phyloP scores from a whole-genome alignment of 1,284 basidiomycete species.

The Melampsora abietis-canadensis region DNA sequence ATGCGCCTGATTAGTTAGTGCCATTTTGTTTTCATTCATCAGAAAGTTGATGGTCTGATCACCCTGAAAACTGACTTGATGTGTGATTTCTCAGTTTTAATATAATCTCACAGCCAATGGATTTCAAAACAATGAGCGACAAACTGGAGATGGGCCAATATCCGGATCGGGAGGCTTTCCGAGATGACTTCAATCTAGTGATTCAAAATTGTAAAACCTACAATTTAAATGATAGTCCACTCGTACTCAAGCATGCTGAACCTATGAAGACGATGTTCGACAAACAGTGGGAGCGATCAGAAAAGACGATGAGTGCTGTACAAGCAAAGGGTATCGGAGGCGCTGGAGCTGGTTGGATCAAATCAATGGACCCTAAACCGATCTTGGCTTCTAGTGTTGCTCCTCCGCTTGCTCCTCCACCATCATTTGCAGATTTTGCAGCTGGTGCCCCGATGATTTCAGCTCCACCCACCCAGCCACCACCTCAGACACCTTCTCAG shows the following conservation, averaged over 20 bases:
- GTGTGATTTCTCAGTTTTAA: constrained; percentile 65
- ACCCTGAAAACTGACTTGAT: constrained; percentile 8
- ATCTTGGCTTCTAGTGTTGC: constrained; percentile 6
- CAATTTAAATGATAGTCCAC: constrained; percentile 60
- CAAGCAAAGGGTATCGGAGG: constrained; percentile 50
- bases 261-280: constrained; percentile 78
- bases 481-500: constrained; percentile 11
- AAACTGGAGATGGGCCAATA: constrained; percentile 82
- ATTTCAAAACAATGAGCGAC: constrained; percentile 79
- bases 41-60: no score
- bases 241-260: constrained; percentile 70
- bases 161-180: constrained; percentile 75
- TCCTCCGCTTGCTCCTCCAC: constrained; percentile 40
- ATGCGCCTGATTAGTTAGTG: constrained; percentile 71
- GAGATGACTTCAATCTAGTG: constrained; percentile 82
- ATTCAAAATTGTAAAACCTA: constrained; percentile 82
- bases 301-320: constrained; percentile 51
- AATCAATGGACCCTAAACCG: constrained; percentile 15
- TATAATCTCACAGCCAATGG: constrained; percentile 89
- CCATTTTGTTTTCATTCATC: constrained; percentile 55
- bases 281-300: constrained; percentile 63
- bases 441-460: constrained; percentile 37
- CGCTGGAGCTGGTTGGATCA: constrained; percentile 18
- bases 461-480: background rate
- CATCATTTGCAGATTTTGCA: constrained; percentile 41